Conservation (phyloP, 805 yeast genomes). For the Candida ponderosae region DNA sequence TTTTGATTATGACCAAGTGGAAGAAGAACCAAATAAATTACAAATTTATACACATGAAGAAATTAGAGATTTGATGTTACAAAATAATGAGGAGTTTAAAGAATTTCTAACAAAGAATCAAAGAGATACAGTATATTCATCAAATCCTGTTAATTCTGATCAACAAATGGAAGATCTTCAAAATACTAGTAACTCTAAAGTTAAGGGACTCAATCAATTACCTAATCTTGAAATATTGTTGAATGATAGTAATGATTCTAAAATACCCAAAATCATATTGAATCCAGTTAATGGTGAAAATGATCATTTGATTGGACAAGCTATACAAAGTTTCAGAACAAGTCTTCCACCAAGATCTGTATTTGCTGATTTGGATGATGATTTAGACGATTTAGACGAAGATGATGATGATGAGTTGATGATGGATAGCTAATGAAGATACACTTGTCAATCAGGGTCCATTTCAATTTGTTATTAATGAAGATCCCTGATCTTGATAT, state of each 20-base stretch:
- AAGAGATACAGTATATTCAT: slow-evolving; percentile 4
- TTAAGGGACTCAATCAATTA: not conserved
- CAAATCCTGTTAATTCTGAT: slow-evolving; percentile 1
- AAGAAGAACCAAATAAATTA: slow-evolving; percentile 26
- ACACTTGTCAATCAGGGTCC: no score
- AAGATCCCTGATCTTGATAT: no score
- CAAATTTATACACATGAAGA: slow-evolving; percentile 21
- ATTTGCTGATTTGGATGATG: slow-evolving; percentile 23
- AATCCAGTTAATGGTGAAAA: slow-evolving; percentile 17
- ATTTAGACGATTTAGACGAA: slow-evolving; percentile 3
- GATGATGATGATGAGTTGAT: not conserved
- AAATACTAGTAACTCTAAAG: not conserved
- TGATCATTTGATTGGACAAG: slow-evolving; percentile 16
- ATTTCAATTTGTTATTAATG: no score
- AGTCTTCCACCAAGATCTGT: slow-evolving; percentile 30
- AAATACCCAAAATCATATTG: slow-evolving; percentile 16
- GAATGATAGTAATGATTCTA: slow-evolving; percentile 10
- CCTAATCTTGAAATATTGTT: slow-evolving; percentile 11
- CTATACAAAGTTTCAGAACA: slow-evolving; percentile 21
- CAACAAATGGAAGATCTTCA: slow-evolving; percentile 2
- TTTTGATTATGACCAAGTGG: slow-evolving; percentile 28
- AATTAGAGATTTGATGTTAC: slow-evolving; percentile 11
- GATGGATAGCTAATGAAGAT: not conserved
- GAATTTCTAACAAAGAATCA: slow-evolving; percentile 9
- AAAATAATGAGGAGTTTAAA: slow-evolving; percentile 12